Percentiles rank a stretch among this genome's conserved stretches.
These are phyloP conservation scores for Blastocystis sp. DNA, from an alignment of 352 stramenopile species.

Conservation along the genomic window DNA sequence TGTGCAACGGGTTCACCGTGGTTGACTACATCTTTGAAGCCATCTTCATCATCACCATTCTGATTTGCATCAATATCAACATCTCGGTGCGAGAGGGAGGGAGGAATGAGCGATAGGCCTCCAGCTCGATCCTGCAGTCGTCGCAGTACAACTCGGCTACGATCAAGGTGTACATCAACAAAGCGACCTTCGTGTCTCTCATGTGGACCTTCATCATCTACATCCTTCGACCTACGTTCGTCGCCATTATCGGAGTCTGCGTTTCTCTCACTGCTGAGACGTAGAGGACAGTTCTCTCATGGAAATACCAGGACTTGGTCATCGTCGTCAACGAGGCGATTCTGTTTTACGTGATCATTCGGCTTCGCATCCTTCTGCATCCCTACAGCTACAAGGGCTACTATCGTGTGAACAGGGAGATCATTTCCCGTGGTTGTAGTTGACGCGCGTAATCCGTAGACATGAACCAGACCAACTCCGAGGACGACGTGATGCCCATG, in stretches of 20 bases:
- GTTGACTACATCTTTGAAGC: conserved; percentile 68
- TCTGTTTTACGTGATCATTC: conserved; percentile 53
- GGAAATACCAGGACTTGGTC: conserved; percentile 61
- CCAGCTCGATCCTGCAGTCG: conserved; percentile 42
- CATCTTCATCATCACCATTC: conserved; percentile 52
- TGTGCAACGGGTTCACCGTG: conserved; percentile 52
- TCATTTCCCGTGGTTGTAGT: conserved; percentile 25
- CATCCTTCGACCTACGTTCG: conserved; percentile 59
- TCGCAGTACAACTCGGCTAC: conserved; percentile 68
- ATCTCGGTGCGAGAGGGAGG: background rate
- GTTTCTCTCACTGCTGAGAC: background rate
- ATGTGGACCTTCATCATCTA: conserved; percentile 60
- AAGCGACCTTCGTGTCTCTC: conserved; percentile 22
- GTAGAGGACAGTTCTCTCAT: conserved; percentile 60
- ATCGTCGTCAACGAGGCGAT: conserved; percentile 50
- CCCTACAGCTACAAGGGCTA: conserved; percentile 62
- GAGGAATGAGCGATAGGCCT: background rate
- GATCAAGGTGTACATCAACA: conserved; percentile 58
- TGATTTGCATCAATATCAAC: conserved; percentile 68
- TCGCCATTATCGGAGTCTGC: conserved; percentile 50
- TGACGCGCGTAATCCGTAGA: background rate
- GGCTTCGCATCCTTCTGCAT: conserved; percentile 48
- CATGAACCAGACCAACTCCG: conserved; percentile 47
- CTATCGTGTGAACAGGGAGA: conserved; percentile 64
- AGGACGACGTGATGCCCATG: conserved; percentile 50